These are phyloP conservation scores for Magnolia sinica DNA, from an alignment of 164 flowering plant species.

Conservation along the genomic window DNA sequence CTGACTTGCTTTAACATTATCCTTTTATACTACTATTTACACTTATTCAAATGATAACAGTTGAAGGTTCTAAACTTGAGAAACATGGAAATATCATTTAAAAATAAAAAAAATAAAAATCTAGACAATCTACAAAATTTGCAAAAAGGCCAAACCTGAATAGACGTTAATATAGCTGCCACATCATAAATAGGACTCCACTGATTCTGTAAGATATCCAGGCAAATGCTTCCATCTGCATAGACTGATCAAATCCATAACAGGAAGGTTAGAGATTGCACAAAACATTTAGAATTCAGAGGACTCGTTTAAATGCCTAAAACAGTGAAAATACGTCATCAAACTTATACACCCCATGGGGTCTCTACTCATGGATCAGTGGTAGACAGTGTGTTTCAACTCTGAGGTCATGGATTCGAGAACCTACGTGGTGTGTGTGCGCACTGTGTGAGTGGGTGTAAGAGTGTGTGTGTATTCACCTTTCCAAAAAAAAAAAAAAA, in stretches of 20 bases:
- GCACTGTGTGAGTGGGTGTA: too few species aligned
- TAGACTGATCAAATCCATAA: slow-evolving; percentile 25
- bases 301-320: background rate
- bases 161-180: slow-evolving; percentile 34
- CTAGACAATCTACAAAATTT: background rate
- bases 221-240: slow-evolving; percentile 43
- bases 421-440: too few species aligned
- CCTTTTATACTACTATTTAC: too few species aligned
- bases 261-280: slow-evolving; percentile 3
- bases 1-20: too few species aligned
- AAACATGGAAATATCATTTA: too few species aligned
- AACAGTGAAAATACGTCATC: slow-evolving; percentile 1
- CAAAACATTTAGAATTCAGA: background rate
- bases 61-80: too few species aligned
- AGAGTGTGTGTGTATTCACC: too few species aligned
- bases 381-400: too few species aligned
- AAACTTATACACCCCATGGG: background rate
- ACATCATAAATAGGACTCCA: slow-evolving; percentile 43
- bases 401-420: too few species aligned
- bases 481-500: too few species aligned
- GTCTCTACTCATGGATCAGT: background rate
- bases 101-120: too few species aligned
- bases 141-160: slow-evolving; percentile 25
- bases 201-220: slow-evolving; percentile 38
- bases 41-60: too few species aligned